Percentiles rank a stretch among this genome's conserved stretches.
Conservation (phyloP, 2,329 filamentous ascomycete species). For the Claviceps sp. region DNA sequence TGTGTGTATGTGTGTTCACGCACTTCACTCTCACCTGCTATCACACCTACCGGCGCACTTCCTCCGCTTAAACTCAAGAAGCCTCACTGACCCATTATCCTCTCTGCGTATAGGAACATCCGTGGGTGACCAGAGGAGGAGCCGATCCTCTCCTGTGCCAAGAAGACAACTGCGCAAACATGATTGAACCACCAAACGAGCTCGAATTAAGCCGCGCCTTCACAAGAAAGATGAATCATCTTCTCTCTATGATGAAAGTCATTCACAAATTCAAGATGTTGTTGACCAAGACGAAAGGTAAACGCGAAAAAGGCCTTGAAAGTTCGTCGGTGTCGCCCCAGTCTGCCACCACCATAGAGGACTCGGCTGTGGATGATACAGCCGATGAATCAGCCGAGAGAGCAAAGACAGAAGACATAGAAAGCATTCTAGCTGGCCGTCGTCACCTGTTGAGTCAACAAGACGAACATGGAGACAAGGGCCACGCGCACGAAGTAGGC, state of each 20-base stretch:
- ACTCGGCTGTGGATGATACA: constrained; percentile 8
- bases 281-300: constrained; percentile 26
- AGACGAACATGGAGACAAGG: constrained; percentile 26
- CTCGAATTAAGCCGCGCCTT: constrained; percentile 85
- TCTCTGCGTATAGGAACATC: constrained; percentile 51
- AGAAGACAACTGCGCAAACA: constrained; percentile 73
- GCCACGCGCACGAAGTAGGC: constrained; percentile 44
- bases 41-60: no score
- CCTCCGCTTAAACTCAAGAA: no score
- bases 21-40: no score
- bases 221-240: constrained; percentile 74
- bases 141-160: constrained; percentile 64
- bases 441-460: constrained; percentile 24
- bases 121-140: constrained; percentile 80
- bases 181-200: constrained; percentile 74
- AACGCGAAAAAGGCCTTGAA: constrained; percentile 6
- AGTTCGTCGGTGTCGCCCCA: background rate
- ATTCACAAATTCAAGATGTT: constrained; percentile 78
- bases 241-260: constrained; percentile 83
- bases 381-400: constrained; percentile 20
- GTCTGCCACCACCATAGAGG: background rate
- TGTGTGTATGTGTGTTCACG: no score
- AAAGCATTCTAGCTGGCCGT: constrained; percentile 33
- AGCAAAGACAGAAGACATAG: constrained; percentile 33
- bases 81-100: background rate